These are phyloP conservation scores for Tuber aestivum DNA, from an alignment of 495 filamentous ascomycete genomes.

Conservation along the genomic window DNA sequence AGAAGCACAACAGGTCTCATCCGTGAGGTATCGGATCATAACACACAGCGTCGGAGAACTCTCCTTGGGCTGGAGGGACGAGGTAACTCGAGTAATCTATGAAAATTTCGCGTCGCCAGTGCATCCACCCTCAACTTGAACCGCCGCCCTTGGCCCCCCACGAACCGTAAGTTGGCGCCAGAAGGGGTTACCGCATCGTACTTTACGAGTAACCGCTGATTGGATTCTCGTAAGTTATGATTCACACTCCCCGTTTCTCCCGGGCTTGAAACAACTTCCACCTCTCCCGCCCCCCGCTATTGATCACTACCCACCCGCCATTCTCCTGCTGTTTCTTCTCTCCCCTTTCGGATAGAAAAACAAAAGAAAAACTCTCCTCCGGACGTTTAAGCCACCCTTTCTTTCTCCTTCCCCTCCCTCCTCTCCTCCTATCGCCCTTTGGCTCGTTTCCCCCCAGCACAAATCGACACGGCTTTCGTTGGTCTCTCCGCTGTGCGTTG, in stretches of 20 bases:
- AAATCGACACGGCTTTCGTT: background rate
- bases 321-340: conserved; percentile 16
- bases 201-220: background rate
- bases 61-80: background rate
- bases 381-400: background rate
- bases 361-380: no score
- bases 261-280: background rate
- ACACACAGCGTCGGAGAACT: background rate
- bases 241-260: background rate
- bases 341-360: background rate
- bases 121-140: background rate
- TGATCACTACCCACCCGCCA: background rate
- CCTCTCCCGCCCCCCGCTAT: background rate
- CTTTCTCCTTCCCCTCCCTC: background rate
- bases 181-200: background rate
- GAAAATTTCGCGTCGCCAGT: background rate
- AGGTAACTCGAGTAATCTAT: background rate
- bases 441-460: background rate
- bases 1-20: background rate
- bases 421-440: background rate
- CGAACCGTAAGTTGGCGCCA: background rate
- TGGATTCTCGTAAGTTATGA: background rate
- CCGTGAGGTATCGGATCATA: background rate
- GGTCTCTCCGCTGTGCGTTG: conserved; percentile 9
- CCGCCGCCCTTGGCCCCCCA: no score